phyloP scores from a whole-genome alignment of 345 rosid species.

The Gossypium longicalyx region DNA sequence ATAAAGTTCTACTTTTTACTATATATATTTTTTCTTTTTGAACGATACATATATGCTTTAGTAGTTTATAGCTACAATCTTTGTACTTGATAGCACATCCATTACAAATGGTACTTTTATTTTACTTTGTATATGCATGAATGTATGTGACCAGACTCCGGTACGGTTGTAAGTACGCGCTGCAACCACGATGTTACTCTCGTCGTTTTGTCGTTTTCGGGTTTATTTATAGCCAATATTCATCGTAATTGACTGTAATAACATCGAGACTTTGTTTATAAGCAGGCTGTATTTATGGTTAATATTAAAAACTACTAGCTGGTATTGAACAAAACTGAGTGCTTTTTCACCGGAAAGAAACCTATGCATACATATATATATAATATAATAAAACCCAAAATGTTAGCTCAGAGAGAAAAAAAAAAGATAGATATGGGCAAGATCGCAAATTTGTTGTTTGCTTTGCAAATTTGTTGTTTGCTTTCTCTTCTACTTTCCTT shows the following conservation, averaged over 20 bases:
- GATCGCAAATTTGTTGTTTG: constrained; percentile 21
- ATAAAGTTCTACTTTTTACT: no score
- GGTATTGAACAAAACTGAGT: not conserved
- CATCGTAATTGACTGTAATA: not conserved
- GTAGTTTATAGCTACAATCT: not conserved
- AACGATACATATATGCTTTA: not conserved
- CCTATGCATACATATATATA: not conserved
- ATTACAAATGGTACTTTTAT: not conserved
- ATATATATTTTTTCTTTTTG: no score
- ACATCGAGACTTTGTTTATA: not conserved
- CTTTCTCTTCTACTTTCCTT: not conserved
- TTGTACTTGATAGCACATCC: not conserved
- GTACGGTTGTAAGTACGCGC: no score
- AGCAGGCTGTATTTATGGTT: not conserved
- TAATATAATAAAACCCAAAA: not conserved
- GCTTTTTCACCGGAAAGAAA: constrained; percentile 10
- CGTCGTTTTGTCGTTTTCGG: not conserved
- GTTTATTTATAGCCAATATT: not conserved
- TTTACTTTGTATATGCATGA: not conserved
- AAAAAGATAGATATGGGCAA: constrained; percentile 12
- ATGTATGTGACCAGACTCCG: not conserved
- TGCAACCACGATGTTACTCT: not conserved
- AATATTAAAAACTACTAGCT: not conserved
- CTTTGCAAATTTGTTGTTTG: constrained; percentile 20
- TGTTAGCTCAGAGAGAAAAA: not conserved